A percentile compares a stretch with the other conserved stretches of the same genome.
Conservation (phyloP, 371 early-diverging fungal genomes). For the Mortierella sp. region DNA sequence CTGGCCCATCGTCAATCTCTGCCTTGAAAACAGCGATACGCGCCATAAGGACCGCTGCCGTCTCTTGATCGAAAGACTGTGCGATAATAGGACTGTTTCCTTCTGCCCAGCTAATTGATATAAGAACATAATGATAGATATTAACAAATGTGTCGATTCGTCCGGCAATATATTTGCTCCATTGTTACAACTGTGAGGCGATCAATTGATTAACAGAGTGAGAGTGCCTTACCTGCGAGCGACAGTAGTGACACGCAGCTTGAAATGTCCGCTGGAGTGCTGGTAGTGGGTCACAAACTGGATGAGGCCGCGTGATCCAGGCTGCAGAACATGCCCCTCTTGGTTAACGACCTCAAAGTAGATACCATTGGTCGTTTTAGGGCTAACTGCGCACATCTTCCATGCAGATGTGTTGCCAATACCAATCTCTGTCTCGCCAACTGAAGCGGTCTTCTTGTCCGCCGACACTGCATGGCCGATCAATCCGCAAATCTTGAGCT, state of each 20-base stretch:
- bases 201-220: not conserved
- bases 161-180: not conserved
- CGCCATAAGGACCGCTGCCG: constrained; percentile 98
- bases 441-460: constrained; percentile 90
- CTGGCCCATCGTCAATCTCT: constrained; percentile 98
- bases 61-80: constrained; percentile 99
- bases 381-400: constrained; percentile 94
- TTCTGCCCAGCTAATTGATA: constrained; percentile 81
- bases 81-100: constrained; percentile 91
- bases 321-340: constrained; percentile 84
- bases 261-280: constrained; percentile 92
- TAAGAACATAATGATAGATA: not conserved
- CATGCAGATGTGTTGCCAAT: constrained; percentile 96
- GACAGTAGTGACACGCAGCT: constrained; percentile 96
- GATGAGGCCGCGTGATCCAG: constrained; percentile 91
- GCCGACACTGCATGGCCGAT: constrained; percentile 96
- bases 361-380: constrained; percentile 89
- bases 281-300: constrained; percentile 98
- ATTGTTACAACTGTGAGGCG: too few relatives aligned
- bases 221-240: constrained; percentile 72
- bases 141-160: not conserved
- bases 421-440: constrained; percentile 98
- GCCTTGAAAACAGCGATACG: constrained; percentile 98
- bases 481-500: constrained; percentile 95
- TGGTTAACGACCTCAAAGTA: constrained; percentile 98